Base-by-base conservation (phyloP, 2,329 filamentous ascomycete genomes). In the Bertia moriformis region DNA sequence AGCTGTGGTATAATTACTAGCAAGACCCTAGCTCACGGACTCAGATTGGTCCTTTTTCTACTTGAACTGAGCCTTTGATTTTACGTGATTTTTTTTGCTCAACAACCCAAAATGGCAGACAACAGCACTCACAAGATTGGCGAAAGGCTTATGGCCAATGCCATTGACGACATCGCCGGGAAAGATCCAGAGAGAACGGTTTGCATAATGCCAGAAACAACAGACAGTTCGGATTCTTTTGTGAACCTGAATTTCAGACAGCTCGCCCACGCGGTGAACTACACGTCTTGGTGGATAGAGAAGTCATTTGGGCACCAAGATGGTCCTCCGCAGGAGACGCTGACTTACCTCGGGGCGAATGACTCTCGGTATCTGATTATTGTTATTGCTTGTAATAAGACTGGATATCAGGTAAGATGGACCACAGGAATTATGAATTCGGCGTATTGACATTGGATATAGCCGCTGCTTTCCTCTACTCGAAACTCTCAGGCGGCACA, bases 321-420 rank as follows among this genome's bases (percentile, higher is more conserved):
- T 35, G 15, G 32, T 15, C n/a, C n/a, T n/a, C n/a, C n/a, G n/a
- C n/a, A n/a, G n/a, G n/a, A n/a, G n/a, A 17, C 44, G 1, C 44
- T 50, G 33, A 41, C 39, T 12, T 51, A 43, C 38, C 39, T 49
- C n/a, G 48, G 48, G 5, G 10, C 42, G 5, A 45, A 49, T 14
- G 49, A 51, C 20, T 46, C 48, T 19, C 40, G 48, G 14, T 51
- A 51, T 27, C 37, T 35, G 20, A 33, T 41, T 14, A 41, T 48
- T 17, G 20, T 40, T 4, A 14, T 43, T 1, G 43, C 47, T 7
- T 32, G 41, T 12, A 47, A 46, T 0, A 48, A 49, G 32, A 38
- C 40, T 3, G 41, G 40, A 13, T 40, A 46, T 3, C 10, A 35
- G 15, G 32, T 35, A 18, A 7, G 12, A 12, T 27, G 7, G 17